These are phyloP conservation scores for Cicer chorassanicum DNA, from an alignment of 306 rosid species.

Conservation along the genomic window DNA sequence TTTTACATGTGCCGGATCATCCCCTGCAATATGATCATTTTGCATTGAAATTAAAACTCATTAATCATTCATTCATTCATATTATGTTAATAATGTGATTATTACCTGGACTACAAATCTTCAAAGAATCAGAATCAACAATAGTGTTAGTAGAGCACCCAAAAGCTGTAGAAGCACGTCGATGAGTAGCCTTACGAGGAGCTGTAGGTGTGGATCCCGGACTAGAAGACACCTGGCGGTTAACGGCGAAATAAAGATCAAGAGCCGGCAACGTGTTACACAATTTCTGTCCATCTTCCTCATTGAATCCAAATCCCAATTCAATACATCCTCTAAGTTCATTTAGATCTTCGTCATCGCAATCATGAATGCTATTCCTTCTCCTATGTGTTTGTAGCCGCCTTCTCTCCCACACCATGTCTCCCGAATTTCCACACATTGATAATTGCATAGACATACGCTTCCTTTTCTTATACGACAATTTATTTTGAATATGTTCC, in stretches of 20 bases:
- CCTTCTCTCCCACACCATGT: constrained; percentile 84
- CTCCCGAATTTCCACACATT: constrained; percentile 59
- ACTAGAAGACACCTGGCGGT: constrained; percentile 62
- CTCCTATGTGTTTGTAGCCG: constrained; percentile 56
- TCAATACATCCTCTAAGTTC: constrained; percentile 90
- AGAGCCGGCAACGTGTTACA: constrained; percentile 89
- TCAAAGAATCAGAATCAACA: constrained; percentile 74
- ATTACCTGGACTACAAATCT: constrained; percentile 79
- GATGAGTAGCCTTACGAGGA: background rate
- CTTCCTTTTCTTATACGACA: constrained; percentile 53
- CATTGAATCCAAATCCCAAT: constrained; percentile 91
- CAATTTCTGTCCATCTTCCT: constrained; percentile 76
- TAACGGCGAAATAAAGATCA: constrained; percentile 88
- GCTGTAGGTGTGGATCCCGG: constrained; percentile 53
- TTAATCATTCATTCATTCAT: no score
- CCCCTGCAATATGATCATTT: no score
- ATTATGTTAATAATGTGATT: no score
- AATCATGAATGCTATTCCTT: constrained; percentile 41
- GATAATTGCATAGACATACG: constrained; percentile 61
- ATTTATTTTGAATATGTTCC: no score
- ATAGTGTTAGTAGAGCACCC: constrained; percentile 51
- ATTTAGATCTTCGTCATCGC: constrained; percentile 66
- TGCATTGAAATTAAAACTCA: no score
- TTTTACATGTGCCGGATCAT: constrained; percentile 83
- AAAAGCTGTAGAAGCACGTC: constrained; percentile 52